Evolutionary conservation across 345 rosid species (phyloP).

Genomic region (Syzygium oleosum): DNA sequence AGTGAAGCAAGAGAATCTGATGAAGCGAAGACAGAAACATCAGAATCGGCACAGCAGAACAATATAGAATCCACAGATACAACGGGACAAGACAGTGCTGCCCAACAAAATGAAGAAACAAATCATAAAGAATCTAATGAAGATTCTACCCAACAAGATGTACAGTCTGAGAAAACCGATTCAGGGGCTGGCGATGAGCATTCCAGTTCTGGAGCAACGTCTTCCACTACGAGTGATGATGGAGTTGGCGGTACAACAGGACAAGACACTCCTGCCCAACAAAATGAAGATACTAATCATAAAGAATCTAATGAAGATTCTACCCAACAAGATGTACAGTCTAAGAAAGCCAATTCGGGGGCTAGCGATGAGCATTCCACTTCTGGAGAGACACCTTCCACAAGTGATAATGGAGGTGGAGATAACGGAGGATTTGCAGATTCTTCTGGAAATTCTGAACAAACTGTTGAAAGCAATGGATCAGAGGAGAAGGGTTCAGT

Average conservation of each 20-base stretch:
- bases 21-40: background rate
- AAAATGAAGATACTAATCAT: conserved; percentile 12
- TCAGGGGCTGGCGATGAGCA: conserved; percentile 31
- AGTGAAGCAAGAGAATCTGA: background rate
- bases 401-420: conserved; percentile 8
- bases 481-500: conserved; percentile 2
- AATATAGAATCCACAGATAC: conserved; percentile 1
- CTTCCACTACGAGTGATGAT: conserved; percentile 20
- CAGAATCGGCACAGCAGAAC: conserved; percentile 5
- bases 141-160: conserved; percentile 17
- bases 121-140: conserved; percentile 9
- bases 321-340: conserved; percentile 18
- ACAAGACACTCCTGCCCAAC: conserved; percentile 19
- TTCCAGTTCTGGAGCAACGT: conserved; percentile 24
- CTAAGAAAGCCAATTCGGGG: conserved; percentile 29
- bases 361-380: conserved; percentile 34
- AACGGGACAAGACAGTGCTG: background rate
- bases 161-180: conserved; percentile 30
- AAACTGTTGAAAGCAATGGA: background rate
- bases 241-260: conserved; percentile 15
- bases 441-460: background rate
- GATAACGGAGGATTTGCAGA: background rate
- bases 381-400: conserved; percentile 21
- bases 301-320: conserved; percentile 13
- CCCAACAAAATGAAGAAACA: conserved; percentile 18